Base-by-base conservation (phyloP, 1,139 yeast genomes). In the Diutina sp. region DNA sequence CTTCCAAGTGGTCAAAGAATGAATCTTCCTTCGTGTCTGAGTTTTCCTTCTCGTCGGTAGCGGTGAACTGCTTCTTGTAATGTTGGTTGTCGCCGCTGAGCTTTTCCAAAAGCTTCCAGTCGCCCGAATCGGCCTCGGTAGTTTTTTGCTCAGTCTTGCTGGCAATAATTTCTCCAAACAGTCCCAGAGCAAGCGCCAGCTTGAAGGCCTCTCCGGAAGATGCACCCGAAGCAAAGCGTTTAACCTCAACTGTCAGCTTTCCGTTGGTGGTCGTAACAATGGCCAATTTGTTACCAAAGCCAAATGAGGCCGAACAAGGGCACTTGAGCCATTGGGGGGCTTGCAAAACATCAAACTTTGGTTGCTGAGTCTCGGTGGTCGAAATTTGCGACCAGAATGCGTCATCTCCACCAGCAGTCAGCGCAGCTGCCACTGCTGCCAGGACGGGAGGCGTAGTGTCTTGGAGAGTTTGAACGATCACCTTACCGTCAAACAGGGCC, bases 211-310 rank as follows among this genome's bases (percentile, higher is more conserved):
- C 46, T n/a, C 14, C 52, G 29, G n/a, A 16, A 61, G 90, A 76
- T 4, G 21, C 32, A 4, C 21, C 32, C 44, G 18, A 71, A 18
- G 72, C 70, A 58, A 83, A 77, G 61, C 80, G 82, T 45, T 76
- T 68, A 57, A 90, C 76, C 16, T 70, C 67, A 18, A 90, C 76
- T 14, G 73, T 66, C 12, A 80, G 73, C 41, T 76, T 69, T 50
- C 77, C 77, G 35, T 71, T 71, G 8, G 72, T 70, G 45, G 75
- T 73, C 51, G 70, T 68, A 38, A 89, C 82, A 9, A 77, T 69
- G 7, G 87, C 95, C 55, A 93, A 70, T 70, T 88, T 90, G 51
- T 97, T 96, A 57, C 99, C 99, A 72, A 90, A 93, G 0, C 97
- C 99, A 74, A 95, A 95, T 5, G 84, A 76, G 9, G 86, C 97